Evolutionary conservation across 441 rosid genomes (phyloP), one percentile per base, ranked within the genome.

Genomic region (Omphalea diandra): DNA sequence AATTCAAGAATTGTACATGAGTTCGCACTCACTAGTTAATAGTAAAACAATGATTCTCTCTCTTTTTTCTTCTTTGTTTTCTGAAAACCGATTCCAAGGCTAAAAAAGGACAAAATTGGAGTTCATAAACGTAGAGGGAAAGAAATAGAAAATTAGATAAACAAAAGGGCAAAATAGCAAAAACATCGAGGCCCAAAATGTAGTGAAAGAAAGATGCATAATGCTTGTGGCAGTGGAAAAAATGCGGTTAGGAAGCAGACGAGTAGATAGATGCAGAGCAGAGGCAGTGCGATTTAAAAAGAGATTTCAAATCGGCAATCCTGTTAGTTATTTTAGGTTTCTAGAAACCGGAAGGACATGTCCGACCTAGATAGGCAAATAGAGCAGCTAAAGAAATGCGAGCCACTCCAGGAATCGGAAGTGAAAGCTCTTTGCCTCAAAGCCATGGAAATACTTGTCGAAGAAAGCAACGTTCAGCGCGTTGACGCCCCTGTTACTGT

Each of bases 391-490:
- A 92, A 92, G 83, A 83, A 84, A 26, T 94, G 98, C 79, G 96
- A 95, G 67, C 97, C 96, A 10, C 77, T 92, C 78, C 92, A 83
- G 74, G 97, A 94, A 77, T 90, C 96, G 35, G 96, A 94, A 71
- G 96, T 92, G 71, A 92, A 92, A 72, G 88, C 94, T 38, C 94
- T 92, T 20, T 94, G 98, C 60, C 89, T 89, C 67, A 94, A 94
- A 79, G 98, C 98, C 68, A 89, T 85, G 89, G 97, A 94, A 69
- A 88, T 94, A 56, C 93, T 94, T 47, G 90, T 94, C 53, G 97
- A 94, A 76, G 98, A 94, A 81, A 90, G 98, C 75, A 94, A 94
- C 80, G 98, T 94, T 70, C 97, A 94, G 70, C 85, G 97, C 54
- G 94, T 94, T 15, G 96, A 95, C 67, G 91, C 96, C 59, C 97